Percentiles rank a stretch among this genome's conserved stretches.
phyloP scores from a whole-genome alignment of 2,329 filamentous ascomycete species.

The Ustulina deusta region DNA sequence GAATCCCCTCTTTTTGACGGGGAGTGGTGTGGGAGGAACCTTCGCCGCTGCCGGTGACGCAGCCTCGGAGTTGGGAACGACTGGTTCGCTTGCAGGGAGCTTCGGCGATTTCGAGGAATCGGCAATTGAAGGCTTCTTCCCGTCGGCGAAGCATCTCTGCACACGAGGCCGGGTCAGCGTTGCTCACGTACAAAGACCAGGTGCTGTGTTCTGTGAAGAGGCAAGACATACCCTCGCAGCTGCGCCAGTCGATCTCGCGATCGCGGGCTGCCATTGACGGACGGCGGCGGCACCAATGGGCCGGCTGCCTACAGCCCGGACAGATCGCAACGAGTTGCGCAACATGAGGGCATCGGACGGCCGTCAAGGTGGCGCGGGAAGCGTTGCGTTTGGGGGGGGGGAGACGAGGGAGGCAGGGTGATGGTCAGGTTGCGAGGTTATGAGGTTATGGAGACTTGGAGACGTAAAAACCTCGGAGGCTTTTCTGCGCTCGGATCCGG shows the following conservation, averaged over 20 bases:
- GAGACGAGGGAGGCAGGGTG: constrained; percentile 23
- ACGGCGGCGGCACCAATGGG: constrained; percentile 64
- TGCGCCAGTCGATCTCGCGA: constrained; percentile 54
- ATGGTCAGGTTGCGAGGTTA: constrained; percentile 40
- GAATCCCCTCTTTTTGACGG: constrained; percentile 71
- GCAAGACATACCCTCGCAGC: constrained; percentile 55
- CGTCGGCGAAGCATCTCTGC: constrained; percentile 69
- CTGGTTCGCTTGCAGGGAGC: constrained; percentile 64
- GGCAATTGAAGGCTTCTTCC: constrained; percentile 62
- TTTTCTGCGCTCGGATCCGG: constrained; percentile 36
- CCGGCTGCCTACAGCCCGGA: constrained; percentile 68
- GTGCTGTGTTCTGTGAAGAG: not conserved
- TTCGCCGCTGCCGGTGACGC: constrained; percentile 41
- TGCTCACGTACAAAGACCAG: not conserved
- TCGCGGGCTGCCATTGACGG: constrained; percentile 69
- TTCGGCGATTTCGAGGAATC: constrained; percentile 63
- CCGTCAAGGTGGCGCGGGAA: constrained; percentile 45
- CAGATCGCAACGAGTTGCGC: constrained; percentile 75
- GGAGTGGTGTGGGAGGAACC: constrained; percentile 42
- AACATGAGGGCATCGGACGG: constrained; percentile 69
- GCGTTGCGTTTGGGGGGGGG: constrained; percentile 41
- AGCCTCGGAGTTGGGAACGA: constrained; percentile 54
- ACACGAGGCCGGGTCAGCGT: constrained; percentile 29
- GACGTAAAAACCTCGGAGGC: constrained; percentile 50
- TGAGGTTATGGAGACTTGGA: constrained; percentile 39